Percentiles rank a stretch among this genome's conserved stretches.
phyloP scores from a whole-genome alignment of 495 filamentous ascomycete species.

The Penicillium fimorum region DNA sequence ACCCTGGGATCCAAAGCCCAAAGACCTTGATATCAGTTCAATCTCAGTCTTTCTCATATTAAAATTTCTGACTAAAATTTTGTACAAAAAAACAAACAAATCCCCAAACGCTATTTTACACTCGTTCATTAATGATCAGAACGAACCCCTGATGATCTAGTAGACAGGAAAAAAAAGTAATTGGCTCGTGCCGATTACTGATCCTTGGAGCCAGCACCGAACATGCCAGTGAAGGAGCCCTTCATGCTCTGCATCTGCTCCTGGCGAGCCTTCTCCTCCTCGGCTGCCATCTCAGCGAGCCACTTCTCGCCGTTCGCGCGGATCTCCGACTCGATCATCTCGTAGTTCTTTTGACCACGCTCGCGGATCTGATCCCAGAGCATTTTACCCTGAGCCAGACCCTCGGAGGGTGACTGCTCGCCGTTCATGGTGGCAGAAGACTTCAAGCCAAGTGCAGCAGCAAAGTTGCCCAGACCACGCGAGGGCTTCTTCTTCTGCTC shows the following conservation, averaged over 20 bases:
- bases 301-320: constrained; percentile 88
- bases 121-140: constrained; percentile 31
- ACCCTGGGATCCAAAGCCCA: constrained; percentile 19
- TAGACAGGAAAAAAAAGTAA: constrained; percentile 17
- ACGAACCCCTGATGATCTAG: constrained; percentile 30
- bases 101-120: constrained; percentile 46
- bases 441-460: constrained; percentile 72
- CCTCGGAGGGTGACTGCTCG: constrained; percentile 67
- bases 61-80: constrained; percentile 36
- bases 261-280: constrained; percentile 80
- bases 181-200: constrained; percentile 18
- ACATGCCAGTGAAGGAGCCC: constrained; percentile 57
- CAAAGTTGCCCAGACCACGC: constrained; percentile 59
- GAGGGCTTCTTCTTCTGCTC: constrained; percentile 63
- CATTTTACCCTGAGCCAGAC: constrained; percentile 88
- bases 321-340: constrained; percentile 84
- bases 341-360: constrained; percentile 83
- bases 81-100: constrained; percentile 40
- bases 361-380: constrained; percentile 89
- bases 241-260: constrained; percentile 90
- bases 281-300: constrained; percentile 84
- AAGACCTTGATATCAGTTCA: constrained; percentile 18
- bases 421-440: constrained; percentile 55
- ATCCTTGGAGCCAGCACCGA: constrained; percentile 43
- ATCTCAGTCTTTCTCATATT: constrained; percentile 26